These are phyloP conservation scores for Calonectria leucothoes DNA, from an alignment of 2,329 filamentous ascomycete species.

Conservation along the genomic window DNA sequence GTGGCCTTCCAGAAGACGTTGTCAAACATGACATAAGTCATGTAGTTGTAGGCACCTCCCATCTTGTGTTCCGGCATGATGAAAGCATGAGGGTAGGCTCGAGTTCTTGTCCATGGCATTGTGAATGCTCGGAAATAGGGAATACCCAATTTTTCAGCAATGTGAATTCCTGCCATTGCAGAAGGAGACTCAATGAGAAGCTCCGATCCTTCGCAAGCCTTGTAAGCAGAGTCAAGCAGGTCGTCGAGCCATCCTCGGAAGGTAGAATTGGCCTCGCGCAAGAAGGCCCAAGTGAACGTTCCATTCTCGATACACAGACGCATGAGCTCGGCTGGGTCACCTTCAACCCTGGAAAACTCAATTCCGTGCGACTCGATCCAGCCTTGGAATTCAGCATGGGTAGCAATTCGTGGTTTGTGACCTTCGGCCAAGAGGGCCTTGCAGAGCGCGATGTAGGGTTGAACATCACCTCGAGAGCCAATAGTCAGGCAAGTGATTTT, in stretches of 20 bases:
- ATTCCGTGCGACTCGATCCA: conserved; percentile 97
- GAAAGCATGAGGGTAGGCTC: conserved; percentile 97
- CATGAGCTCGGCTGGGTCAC: conserved; percentile 95
- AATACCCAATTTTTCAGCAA: conserved; percentile 91
- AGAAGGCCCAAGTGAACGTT: conserved; percentile 93
- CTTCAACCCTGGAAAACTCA: conserved; percentile 88
- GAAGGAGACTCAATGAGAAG: conserved; percentile 95
- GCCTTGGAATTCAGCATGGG: conserved; percentile 86
- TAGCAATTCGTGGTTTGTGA: conserved; percentile 88
- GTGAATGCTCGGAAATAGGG: conserved; percentile 98
- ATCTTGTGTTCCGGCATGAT: conserved; percentile 92
- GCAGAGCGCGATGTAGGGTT: conserved; percentile 96
- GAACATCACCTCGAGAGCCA: conserved; percentile 93
- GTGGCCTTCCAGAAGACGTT: conserved; percentile 97
- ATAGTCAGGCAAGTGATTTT: conserved; percentile 95
- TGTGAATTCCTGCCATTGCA: conserved; percentile 97
- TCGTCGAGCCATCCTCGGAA: conserved; percentile 97
- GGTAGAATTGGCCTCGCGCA: conserved; percentile 86
- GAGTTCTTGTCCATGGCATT: conserved; percentile 98
- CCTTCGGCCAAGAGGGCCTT: conserved; percentile 91
- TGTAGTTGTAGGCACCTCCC: conserved; percentile 94
- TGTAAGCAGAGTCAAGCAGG: conserved; percentile 83
- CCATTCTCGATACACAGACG: conserved; percentile 95
- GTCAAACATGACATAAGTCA: conserved; percentile 97
- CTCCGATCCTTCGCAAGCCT: conserved; percentile 86